Base-by-base conservation (phyloP, 2,329 filamentous ascomycete genomes). In the Neoscytalidium dimidiatum region DNA sequence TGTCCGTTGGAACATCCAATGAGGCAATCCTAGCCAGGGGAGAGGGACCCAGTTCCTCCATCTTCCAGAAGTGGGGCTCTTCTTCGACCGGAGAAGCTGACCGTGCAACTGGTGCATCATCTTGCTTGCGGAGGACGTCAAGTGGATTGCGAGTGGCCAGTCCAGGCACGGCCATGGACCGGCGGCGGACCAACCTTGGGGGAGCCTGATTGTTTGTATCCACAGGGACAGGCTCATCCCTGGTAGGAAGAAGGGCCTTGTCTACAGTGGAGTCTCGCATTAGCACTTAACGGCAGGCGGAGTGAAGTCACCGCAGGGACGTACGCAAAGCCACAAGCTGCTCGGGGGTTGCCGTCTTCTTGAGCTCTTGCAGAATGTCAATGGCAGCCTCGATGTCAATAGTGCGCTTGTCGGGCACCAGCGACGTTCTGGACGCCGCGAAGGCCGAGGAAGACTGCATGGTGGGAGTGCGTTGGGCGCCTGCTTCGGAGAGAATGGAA, bases 311-410 rank as follows among this genome's bases (percentile, higher is more conserved):
- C 4, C n/a, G 13, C 21, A 58, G 46, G 52, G 31, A 72, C 74
- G 69, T 72, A 77, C 75, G 74, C 35, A 79, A 69, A 43, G 81
- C 79, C 26, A 80, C 81, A 33, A 83, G 72, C 64, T 83, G 80
- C 62, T 83, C 81, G 1, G 81, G 81, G 5, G 80, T 78, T 1
- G 80, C 81, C 48, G 74, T 81, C 70, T 80, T 82, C 70, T 79
- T 81, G 65, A 83, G 73, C 69, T 83, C 77, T 64, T 83, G 78
- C 66, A 83, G 67, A 38, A 84, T 72, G 29, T 72, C 73, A 43
- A 83, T 79, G 5, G 81, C 81, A 11, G 79, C 75, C 43, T 79
- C 78, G 38, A 83, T 66, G 66, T 84, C 81, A 43, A 82, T 74
- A 9, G 65, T 46, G 19, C 74, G 70, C 44, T 73, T 70, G 28